These are phyloP conservation scores for Paracoccidioides brasiliensis DNA, from an alignment of 2,329 filamentous ascomycete genomes.

Conservation along the genomic window DNA sequence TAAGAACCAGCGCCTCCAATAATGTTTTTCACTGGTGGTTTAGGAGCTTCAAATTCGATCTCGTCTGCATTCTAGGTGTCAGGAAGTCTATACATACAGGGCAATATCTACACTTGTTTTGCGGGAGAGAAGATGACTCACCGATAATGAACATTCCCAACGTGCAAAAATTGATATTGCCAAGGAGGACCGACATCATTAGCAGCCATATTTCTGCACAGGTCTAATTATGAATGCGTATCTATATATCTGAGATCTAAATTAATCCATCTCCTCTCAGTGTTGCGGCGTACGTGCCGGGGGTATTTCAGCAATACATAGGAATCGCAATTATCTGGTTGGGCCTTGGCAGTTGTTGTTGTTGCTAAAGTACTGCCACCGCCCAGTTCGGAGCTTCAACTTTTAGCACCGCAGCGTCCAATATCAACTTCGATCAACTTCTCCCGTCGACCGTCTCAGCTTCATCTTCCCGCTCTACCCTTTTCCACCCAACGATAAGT, in stretches of 20 bases:
- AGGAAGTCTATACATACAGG: neutral
- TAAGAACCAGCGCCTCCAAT: constrained; percentile 85
- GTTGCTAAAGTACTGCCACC: neutral
- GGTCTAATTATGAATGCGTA: neutral
- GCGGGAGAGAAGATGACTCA: constrained; percentile 18
- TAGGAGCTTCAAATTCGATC: constrained; percentile 68
- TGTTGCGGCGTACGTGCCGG: neutral
- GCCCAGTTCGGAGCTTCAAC: neutral
- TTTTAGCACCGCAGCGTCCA: neutral
- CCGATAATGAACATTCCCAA: constrained; percentile 53
- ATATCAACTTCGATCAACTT: neutral
- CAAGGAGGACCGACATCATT: neutral
- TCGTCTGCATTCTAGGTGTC: constrained; percentile 50
- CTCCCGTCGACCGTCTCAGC: neutral
- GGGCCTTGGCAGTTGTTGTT: neutral
- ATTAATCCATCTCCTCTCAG: neutral
- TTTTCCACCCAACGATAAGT: neutral
- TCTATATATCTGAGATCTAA: neutral
- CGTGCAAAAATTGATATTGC: constrained; percentile 43
- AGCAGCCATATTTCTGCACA: constrained; percentile 1
- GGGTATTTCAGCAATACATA: neutral
- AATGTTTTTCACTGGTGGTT: constrained; percentile 56
- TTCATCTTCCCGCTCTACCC: neutral
- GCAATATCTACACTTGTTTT: neutral
- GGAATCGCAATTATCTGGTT: too few species aligned